Evolutionary conservation across 2,329 filamentous ascomycete species (phyloP).

Genomic region (Fusarium dlaminii): DNA sequence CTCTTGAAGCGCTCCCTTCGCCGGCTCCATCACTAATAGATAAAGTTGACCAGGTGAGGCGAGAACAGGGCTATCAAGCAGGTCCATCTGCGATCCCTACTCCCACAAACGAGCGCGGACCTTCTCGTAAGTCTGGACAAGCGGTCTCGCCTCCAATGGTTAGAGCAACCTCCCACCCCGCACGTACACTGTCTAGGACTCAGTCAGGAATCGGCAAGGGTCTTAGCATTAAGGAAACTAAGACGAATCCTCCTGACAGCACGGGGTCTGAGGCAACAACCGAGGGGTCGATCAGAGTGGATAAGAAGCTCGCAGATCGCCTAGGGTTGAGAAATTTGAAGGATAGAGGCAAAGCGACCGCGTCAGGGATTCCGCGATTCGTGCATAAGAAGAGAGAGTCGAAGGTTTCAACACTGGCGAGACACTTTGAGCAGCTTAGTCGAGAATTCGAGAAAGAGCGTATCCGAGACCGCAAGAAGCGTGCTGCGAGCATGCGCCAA

Average conservation of each 20-base stretch:
- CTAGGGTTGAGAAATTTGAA: constrained; percentile 74
- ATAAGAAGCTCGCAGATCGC: constrained; percentile 82
- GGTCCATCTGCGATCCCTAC: constrained; percentile 45
- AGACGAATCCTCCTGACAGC: constrained; percentile 40
- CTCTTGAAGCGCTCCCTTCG: constrained; percentile 24
- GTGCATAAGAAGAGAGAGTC: constrained; percentile 78
- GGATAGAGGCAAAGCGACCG: constrained; percentile 60
- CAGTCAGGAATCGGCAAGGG: constrained; percentile 57
- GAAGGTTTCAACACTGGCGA: constrained; percentile 89
- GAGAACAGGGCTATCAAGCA: constrained; percentile 53
- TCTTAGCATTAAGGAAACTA: constrained; percentile 49
- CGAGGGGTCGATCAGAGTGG: constrained; percentile 59
- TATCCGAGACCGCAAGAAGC: constrained; percentile 82
- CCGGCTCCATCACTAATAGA: constrained; percentile 50
- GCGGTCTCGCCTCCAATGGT: constrained; percentile 62
- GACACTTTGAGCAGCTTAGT: constrained; percentile 96
- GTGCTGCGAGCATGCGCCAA: constrained; percentile 77
- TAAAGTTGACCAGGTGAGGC: constrained; percentile 62
- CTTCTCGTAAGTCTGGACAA: constrained; percentile 57
- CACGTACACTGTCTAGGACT: constrained; percentile 56
- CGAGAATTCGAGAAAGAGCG: constrained; percentile 97
- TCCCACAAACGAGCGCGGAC: constrained; percentile 46
- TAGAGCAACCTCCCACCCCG: constrained; percentile 63
- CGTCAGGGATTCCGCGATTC: constrained; percentile 90
- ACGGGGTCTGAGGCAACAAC: constrained; percentile 36